Evolutionary conservation across 257 asterid species (phyloP), one percentile per base, ranked within the genome.

Genomic region (Echium plantagineum): DNA sequence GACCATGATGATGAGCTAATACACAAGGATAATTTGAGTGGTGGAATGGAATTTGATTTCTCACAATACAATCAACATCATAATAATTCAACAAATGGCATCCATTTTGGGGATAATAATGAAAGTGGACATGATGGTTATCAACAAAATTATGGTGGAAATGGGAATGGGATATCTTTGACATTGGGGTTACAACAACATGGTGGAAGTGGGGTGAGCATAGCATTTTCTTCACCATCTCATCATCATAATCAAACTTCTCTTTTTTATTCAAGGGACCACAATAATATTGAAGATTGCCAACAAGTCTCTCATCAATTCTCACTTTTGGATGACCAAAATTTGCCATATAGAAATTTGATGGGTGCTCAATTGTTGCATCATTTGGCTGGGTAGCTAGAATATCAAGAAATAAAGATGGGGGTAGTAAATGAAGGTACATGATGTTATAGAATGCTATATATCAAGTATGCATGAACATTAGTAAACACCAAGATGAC

Each of bases 341-440:
- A 67, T 52, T 63, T 85, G 82, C 98, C 89, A 3, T 87, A 85
- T 48, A 73, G 96, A 78, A 85, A 85, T 62, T 63, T 90, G 86
- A 83, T 87, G 94, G 96, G 95, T 6, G 95, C 98, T 42, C 98
- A 87, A 77, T 52, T 90, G 78, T 95, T 90, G 21, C 96, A 77
- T 67, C 96, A 90, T 73, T 73, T 90, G 74, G 95, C 96, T 52
- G 90, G 96, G 13, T 87, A 76, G 52, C 32, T 28, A 28, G 32
- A 6, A 15, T 42, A 68, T 48, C 24, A n/a, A 17, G 3, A 51
- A 15, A 21, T 35, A 8, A 7, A 35, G 46, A 22, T 42, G 10
- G 51, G 52, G 46, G 48, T 7, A 13, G 48, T 7, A 13, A 2
- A 15, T 62, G 12, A 42, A 13, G 47, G n/a, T 28, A 8, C 59